phyloP scores from a whole-genome alignment of 2,329 filamentous ascomycete genomes.

The Fusarium xylarioides region DNA sequence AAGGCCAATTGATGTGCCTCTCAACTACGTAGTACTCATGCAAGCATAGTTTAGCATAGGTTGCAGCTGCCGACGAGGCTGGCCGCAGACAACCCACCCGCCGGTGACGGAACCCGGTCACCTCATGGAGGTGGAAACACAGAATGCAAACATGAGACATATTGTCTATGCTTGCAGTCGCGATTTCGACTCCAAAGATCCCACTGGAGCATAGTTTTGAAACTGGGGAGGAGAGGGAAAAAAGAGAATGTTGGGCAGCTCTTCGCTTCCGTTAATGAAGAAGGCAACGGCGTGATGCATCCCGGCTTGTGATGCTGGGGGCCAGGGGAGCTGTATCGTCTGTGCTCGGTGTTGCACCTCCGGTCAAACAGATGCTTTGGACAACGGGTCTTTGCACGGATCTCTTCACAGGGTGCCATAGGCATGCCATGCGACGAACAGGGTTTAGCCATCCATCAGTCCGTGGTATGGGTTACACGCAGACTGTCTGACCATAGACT shows the following conservation, averaged over 20 bases:
- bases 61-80: conserved; percentile 34
- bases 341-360: conserved; percentile 32
- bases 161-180: not conserved
- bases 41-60: conserved; percentile 15
- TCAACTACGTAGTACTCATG: conserved; percentile 1
- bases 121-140: not conserved
- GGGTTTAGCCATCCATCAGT: conserved; percentile 33
- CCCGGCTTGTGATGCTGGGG: conserved; percentile 9
- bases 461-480: conserved; percentile 31
- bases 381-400: conserved; percentile 25
- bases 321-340: conserved; percentile 5
- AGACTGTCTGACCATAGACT: conserved; percentile 8
- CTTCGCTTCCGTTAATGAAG: not conserved
- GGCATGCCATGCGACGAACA: conserved; percentile 36
- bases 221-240: not conserved
- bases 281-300: conserved; percentile 16
- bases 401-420: conserved; percentile 23
- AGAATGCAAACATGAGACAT: not conserved
- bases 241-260: conserved; percentile 2
- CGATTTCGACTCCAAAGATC: not conserved
- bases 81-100: conserved; percentile 18
- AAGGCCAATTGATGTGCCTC: not conserved
- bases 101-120: conserved; percentile 18
- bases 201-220: not conserved
- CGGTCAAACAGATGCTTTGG: conserved; percentile 16